Evolutionary conservation across 192 early-diverging fungal species (phyloP).

Genomic region (Linnemannia hyalina): DNA sequence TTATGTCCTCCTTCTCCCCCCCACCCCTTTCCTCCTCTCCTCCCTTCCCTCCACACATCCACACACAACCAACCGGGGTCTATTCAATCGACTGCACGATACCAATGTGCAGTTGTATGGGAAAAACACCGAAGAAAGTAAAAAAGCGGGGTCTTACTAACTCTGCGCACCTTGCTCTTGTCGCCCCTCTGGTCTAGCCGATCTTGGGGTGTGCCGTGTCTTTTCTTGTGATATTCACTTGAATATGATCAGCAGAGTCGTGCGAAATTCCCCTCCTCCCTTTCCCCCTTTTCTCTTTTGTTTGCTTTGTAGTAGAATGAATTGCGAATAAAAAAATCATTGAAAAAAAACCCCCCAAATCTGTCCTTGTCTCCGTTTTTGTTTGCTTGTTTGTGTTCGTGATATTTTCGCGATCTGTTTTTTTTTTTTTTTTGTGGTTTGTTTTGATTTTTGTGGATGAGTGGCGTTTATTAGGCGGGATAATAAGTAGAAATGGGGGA

Average conservation of each 20-base stretch:
- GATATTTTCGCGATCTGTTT: no score
- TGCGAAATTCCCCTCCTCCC: conserved; percentile 23
- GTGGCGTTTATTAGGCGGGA: no score
- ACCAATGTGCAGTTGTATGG: conserved; percentile 55
- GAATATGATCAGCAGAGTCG: conserved; percentile 32
- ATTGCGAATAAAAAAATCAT: background rate
- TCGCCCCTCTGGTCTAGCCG: conserved; percentile 4
- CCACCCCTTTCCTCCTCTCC: background rate
- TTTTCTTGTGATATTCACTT: background rate
- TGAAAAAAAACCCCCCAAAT: background rate
- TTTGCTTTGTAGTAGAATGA: background rate
- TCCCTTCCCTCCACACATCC: conserved; percentile 2
- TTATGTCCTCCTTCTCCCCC: background rate
- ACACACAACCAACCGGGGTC: conserved; percentile 43
- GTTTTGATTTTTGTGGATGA: no score
- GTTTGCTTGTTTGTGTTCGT: no score
- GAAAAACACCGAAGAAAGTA: conserved; percentile 56
- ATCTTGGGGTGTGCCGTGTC: conserved; percentile 17
- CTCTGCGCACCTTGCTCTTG: conserved; percentile 51
- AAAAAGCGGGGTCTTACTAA: conserved; percentile 54
- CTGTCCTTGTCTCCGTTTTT: no score
- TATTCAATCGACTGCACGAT: conserved; percentile 56
- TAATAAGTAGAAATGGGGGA: no score
- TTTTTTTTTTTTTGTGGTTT: no score
- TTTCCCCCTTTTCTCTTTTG: background rate